Evolutionary conservation across 768 basidiomycete species (phyloP).

Genomic region (Boletus edulis): DNA sequence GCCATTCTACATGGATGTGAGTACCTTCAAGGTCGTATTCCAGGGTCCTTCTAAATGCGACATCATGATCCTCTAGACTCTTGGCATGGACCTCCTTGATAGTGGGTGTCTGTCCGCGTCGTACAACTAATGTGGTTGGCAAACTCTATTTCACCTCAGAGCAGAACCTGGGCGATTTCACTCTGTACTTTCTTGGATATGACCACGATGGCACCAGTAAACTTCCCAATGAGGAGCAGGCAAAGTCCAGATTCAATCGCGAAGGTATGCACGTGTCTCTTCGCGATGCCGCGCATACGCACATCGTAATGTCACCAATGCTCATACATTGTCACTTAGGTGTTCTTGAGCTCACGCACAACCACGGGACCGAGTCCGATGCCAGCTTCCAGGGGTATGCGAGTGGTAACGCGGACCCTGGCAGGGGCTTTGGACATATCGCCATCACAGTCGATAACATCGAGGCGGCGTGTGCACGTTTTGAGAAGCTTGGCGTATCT

Average conservation of each 20-base stretch:
- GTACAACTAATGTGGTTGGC: not conserved
- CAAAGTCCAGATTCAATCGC: slow-evolving; percentile 48
- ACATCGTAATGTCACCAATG: not conserved
- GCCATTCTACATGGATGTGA: slow-evolving; percentile 73
- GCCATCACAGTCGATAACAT: slow-evolving; percentile 83
- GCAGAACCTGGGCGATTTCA: slow-evolving; percentile 57
- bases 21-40: slow-evolving; percentile 11
- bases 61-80: slow-evolving; percentile 39
- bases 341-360: slow-evolving; percentile 82
- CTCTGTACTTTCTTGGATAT: slow-evolving; percentile 85
- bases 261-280: slow-evolving; percentile 57
- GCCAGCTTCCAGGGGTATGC: slow-evolving; percentile 77
- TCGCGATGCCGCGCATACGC: not conserved
- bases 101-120: slow-evolving; percentile 32
- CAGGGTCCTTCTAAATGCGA: not conserved
- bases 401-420: slow-evolving; percentile 82
- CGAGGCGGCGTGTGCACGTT: slow-evolving; percentile 76
- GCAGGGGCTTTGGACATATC: slow-evolving; percentile 82
- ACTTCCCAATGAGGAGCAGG: slow-evolving; percentile 52
- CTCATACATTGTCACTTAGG: slow-evolving; percentile 38
- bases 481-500: slow-evolving; percentile 73
- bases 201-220: slow-evolving; percentile 52
- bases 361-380: slow-evolving; percentile 88
- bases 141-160: slow-evolving; percentile 35
- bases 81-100: slow-evolving; percentile 77